Evolutionary conservation across 2,329 filamentous ascomycete genomes (phyloP).

Genomic region (Orbilia blumenaviensis): DNA sequence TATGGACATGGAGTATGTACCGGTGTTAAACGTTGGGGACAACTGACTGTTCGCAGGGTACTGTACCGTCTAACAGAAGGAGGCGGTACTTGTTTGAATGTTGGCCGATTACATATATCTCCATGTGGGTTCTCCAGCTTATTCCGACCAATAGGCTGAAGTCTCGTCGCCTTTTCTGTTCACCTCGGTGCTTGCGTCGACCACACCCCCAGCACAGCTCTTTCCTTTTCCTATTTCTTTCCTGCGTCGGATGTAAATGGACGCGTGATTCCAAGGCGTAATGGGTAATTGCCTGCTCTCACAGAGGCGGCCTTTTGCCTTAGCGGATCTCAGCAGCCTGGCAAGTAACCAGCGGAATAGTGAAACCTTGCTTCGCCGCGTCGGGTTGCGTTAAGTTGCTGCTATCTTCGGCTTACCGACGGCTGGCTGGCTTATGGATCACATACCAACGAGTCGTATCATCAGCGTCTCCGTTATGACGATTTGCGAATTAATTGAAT

Average conservation of each 20-base stretch:
- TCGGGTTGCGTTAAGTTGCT: conserved; percentile 49
- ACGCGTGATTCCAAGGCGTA: conserved; percentile 52
- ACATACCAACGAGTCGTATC: conserved; percentile 33
- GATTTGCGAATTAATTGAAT: conserved; percentile 22
- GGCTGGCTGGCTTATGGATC: conserved; percentile 34
- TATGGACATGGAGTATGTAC: background rate
- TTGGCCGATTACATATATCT: conserved; percentile 26
- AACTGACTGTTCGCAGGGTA: conserved; percentile 18
- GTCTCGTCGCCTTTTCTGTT: conserved; percentile 12
- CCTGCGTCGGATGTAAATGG: conserved; percentile 50
- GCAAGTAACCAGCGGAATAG: conserved; percentile 23
- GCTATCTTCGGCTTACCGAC: conserved; percentile 50
- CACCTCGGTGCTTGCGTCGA: conserved; percentile 6
- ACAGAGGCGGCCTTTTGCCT: conserved; percentile 6
- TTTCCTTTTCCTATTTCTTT: conserved; percentile 21
- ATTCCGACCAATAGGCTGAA: conserved; percentile 46
- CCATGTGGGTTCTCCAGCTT: conserved; percentile 33
- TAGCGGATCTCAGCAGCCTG: conserved; percentile 28
- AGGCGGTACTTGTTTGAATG: conserved; percentile 43
- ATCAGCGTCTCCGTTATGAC: conserved; percentile 23
- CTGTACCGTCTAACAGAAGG: conserved; percentile 11
- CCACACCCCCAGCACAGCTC: background rate
- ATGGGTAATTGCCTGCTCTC: conserved; percentile 33
- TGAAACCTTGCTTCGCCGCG: conserved; percentile 54
- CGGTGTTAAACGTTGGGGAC: background rate